Evolutionary conservation across 805 yeast species (phyloP).

Genomic region (Sungouiozyma ichnusensis): DNA sequence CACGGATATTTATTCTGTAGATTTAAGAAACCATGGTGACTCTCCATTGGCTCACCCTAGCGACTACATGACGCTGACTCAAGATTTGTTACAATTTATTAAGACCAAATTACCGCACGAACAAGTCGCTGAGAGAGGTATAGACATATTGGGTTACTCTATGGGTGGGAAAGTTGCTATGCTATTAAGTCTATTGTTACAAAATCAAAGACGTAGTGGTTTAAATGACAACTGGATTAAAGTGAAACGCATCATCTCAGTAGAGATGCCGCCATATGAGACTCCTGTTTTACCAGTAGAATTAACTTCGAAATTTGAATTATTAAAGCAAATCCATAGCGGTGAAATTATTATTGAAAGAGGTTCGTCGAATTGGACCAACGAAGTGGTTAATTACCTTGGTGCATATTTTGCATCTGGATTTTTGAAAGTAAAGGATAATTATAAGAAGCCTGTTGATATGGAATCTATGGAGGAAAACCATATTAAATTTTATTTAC

Average conservation of each 20-base stretch:
- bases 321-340: slow-evolving; percentile 14
- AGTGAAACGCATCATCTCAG: slow-evolving; percentile 34
- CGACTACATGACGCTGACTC: slow-evolving; percentile 35
- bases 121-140: slow-evolving; percentile 13
- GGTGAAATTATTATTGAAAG: slow-evolving; percentile 14
- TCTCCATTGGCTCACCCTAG: slow-evolving; percentile 36
- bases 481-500: slow-evolving; percentile 13
- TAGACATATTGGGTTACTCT: slow-evolving; percentile 41
- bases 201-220: background rate
- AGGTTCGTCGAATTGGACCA: slow-evolving; percentile 18
- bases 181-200: slow-evolving; percentile 30
- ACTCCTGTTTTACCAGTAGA: slow-evolving; percentile 15
- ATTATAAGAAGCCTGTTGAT: slow-evolving; percentile 5
- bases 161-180: slow-evolving; percentile 54
- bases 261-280: slow-evolving; percentile 29
- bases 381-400: slow-evolving; percentile 11
- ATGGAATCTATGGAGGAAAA: slow-evolving; percentile 6
- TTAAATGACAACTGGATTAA: slow-evolving; percentile 10
- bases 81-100: slow-evolving; percentile 34
- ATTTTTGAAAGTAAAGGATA: slow-evolving; percentile 15
- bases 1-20: slow-evolving; percentile 34
- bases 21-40: slow-evolving; percentile 47
- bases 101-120: slow-evolving; percentile 14
- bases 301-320: slow-evolving; percentile 13
- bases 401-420: slow-evolving; percentile 25